phyloP scores from a whole-genome alignment of 2,329 filamentous ascomycete species.

The Alternaria ethzedia region DNA sequence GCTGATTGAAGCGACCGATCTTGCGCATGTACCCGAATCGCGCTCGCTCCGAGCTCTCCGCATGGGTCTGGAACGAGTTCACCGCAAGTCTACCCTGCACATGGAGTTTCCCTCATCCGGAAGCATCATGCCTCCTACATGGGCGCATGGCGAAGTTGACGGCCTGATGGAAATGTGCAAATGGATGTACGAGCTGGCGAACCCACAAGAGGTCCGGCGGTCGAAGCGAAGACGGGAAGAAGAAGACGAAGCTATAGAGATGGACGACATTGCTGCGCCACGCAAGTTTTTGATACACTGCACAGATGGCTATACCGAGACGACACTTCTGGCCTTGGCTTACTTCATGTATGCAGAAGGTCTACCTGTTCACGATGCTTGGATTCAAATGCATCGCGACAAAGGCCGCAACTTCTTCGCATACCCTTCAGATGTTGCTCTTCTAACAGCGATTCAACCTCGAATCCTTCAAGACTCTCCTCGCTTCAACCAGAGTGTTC shows the following conservation, averaged over 20 bases:
- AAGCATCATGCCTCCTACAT: conserved; percentile 85
- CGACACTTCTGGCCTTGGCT: conserved; percentile 83
- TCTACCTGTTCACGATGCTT: conserved; percentile 79
- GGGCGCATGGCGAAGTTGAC: conserved; percentile 82
- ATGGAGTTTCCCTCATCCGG: conserved; percentile 93
- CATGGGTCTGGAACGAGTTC: conserved; percentile 58
- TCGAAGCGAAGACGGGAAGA: conserved; percentile 54
- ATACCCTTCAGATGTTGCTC: conserved; percentile 85
- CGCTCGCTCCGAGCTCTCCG: conserved; percentile 68
- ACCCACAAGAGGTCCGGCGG: conserved; percentile 59
- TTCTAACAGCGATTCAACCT: conserved; percentile 78
- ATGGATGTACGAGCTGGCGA: conserved; percentile 86
- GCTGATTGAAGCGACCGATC: conserved; percentile 86
- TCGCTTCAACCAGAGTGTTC: conserved; percentile 54
- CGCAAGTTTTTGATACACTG: conserved; percentile 87
- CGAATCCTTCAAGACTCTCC: conserved; percentile 78
- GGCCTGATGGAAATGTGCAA: conserved; percentile 84
- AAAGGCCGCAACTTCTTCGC: conserved; percentile 94
- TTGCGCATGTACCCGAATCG: conserved; percentile 76
- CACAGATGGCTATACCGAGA: conserved; percentile 95
- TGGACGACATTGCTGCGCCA: conserved; percentile 54
- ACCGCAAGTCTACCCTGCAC: conserved; percentile 56
- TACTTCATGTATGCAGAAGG: conserved; percentile 95
- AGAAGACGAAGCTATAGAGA: conserved; percentile 63
- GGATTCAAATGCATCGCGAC: conserved; percentile 81